A percentile compares a stretch with the other conserved stretches of the same genome.
phyloP scores from a whole-genome alignment of 805 yeast genomes.

The Wickerhamomyces queroliae region DNA sequence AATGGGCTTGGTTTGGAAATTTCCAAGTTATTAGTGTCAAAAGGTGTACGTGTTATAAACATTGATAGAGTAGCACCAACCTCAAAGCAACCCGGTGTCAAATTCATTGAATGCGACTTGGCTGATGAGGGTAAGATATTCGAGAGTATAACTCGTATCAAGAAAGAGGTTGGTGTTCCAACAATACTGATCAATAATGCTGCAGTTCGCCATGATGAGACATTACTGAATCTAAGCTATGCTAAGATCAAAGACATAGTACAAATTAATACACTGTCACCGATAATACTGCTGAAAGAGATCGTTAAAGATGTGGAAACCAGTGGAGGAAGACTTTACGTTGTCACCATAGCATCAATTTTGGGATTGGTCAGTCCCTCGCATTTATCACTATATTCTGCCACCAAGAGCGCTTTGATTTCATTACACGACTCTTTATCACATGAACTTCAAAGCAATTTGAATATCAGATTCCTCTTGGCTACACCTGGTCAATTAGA shows the following conservation, averaged over 20 bases:
- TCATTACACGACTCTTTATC: conserved; percentile 81
- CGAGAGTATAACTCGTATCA: conserved; percentile 33
- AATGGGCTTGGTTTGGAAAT: conserved; percentile 29
- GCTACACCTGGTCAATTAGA: conserved; percentile 82
- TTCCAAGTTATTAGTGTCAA: conserved; percentile 11
- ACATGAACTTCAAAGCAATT: conserved; percentile 52
- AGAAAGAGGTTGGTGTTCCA: conserved; percentile 41
- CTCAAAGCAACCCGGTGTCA: conserved; percentile 3
- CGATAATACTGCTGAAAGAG: conserved; percentile 58
- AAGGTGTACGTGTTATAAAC: conserved; percentile 18
- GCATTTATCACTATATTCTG: conserved; percentile 70
- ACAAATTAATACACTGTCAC: conserved; percentile 60
- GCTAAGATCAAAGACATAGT: conserved; percentile 53
- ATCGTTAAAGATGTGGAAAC: conserved; percentile 55
- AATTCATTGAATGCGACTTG: conserved; percentile 64
- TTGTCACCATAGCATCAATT: conserved; percentile 75
- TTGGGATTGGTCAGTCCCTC: conserved; percentile 81
- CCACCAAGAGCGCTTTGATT: conserved; percentile 78
- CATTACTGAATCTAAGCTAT: conserved; percentile 41
- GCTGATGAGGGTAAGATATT: conserved; percentile 38
- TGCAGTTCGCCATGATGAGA: conserved; percentile 54
- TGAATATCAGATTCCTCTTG: conserved; percentile 63
- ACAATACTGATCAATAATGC: conserved; percentile 80
- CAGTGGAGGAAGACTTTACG: conserved; percentile 50
- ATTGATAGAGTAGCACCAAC: conserved; percentile 21